phyloP scores from a whole-genome alignment of 257 asterid species.

The Solanum peruvianum region DNA sequence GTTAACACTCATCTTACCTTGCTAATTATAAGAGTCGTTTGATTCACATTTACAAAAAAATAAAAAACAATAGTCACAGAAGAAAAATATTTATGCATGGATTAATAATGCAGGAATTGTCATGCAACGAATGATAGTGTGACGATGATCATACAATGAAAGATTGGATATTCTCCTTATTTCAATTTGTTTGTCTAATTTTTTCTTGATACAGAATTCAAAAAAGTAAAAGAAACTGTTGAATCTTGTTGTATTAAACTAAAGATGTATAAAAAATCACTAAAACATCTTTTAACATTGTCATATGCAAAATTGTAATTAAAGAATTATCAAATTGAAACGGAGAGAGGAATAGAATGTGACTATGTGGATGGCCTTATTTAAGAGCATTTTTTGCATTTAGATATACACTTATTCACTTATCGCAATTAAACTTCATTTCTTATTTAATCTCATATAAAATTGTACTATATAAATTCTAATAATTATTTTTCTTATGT shows the following conservation, averaged over 20 bases:
- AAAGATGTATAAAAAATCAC: rapidly evolving
- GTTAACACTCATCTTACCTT: background rate
- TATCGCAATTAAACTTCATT: background rate
- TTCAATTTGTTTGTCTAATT: background rate
- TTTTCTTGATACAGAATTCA: background rate
- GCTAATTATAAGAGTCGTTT: background rate
- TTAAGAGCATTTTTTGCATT: background rate
- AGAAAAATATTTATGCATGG: background rate
- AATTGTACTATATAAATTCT: background rate
- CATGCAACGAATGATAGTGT: background rate
- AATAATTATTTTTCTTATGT: background rate
- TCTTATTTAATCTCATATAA: background rate
- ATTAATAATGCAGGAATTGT: background rate
- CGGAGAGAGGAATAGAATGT: too few species aligned
- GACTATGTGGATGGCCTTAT: background rate
- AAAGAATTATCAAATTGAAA: too few species aligned
- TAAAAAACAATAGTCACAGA: background rate
- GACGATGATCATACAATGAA: background rate
- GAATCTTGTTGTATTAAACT: background rate
- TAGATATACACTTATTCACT: background rate
- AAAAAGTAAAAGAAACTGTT: too few species aligned
- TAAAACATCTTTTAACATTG: too few species aligned
- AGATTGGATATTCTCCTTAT: too few species aligned
- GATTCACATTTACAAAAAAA: background rate
- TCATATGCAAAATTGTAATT: too few species aligned